phyloP scores from a whole-genome alignment of 1,284 basidiomycete species.

The Cryptococcus floricola region DNA sequence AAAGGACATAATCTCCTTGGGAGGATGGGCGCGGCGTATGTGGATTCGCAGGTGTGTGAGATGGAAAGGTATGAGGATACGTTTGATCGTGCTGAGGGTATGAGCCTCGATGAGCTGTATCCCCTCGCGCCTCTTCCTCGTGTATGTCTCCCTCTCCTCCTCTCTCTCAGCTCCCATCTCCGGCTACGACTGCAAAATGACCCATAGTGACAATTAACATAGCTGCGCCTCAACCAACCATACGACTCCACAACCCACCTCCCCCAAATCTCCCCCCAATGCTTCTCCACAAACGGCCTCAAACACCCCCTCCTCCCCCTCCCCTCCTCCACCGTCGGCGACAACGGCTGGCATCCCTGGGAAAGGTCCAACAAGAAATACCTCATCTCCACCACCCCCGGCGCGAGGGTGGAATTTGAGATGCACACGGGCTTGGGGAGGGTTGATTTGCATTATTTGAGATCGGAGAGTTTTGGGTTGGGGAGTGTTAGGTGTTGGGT shows the following conservation, averaged over 20 bases:
- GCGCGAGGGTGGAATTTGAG: conserved; percentile 34
- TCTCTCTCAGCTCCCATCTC: no score
- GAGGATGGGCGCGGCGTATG: conserved; percentile 34
- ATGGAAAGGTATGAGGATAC: conserved; percentile 29
- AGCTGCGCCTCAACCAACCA: conserved; percentile 26
- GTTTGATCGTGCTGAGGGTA: conserved; percentile 3
- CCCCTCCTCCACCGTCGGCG: not conserved
- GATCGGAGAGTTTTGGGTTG: conserved; percentile 30
- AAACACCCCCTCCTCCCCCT: conserved; percentile 28
- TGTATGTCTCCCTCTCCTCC: conserved; percentile 14
- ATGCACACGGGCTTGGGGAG: conserved; percentile 29
- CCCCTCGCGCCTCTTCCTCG: conserved; percentile 23
- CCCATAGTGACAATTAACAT: not conserved
- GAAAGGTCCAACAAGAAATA: conserved; percentile 42
- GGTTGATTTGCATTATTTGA: conserved; percentile 38
- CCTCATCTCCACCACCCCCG: conserved; percentile 33
- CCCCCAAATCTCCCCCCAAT: conserved; percentile 27
- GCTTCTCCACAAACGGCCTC: conserved; percentile 30
- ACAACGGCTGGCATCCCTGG: conserved; percentile 39
- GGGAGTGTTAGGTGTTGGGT: conserved; percentile 44
- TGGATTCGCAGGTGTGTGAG: conserved; percentile 40
- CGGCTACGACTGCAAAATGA: no score
- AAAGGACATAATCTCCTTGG: conserved; percentile 33
- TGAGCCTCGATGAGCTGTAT: conserved; percentile 21
- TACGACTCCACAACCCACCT: conserved; percentile 19